These are phyloP conservation scores for Deinandra increscens DNA, from an alignment of 129 eudicot species.

Conservation along the genomic window DNA sequence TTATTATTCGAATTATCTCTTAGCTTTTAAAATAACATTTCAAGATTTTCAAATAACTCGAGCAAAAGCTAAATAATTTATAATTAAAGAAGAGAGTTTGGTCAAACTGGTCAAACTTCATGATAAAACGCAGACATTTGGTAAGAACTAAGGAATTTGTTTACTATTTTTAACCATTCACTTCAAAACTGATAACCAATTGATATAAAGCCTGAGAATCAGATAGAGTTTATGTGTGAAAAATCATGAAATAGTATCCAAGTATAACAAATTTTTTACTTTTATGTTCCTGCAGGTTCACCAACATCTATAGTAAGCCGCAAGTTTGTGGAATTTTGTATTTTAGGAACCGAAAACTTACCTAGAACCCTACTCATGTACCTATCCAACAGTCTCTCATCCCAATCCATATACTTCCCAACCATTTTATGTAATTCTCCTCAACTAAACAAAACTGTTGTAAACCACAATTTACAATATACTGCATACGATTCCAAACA, in stretches of 20 bases:
- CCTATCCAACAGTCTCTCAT: conserved; percentile 70
- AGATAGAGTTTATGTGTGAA: not conserved
- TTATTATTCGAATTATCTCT: not conserved
- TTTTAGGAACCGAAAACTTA: conserved; percentile 79
- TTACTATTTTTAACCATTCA: not conserved
- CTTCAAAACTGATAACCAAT: not conserved
- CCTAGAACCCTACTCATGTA: conserved; percentile 90
- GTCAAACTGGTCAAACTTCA: not conserved
- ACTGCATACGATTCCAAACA: conserved; percentile 42
- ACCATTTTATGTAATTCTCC: conserved; percentile 79
- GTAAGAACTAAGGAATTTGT: not conserved
- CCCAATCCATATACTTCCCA: conserved; percentile 72
- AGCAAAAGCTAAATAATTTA: not conserved
- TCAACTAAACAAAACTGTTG: conserved; percentile 51
- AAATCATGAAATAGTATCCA: not conserved
- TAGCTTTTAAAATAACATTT: conserved; percentile 1
- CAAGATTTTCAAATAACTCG: not conserved
- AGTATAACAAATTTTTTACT: conserved; percentile 3
- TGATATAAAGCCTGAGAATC: not conserved
- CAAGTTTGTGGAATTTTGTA: conserved; percentile 69
- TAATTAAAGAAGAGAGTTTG: not conserved
- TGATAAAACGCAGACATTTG: not conserved
- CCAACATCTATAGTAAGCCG: conserved; percentile 67
- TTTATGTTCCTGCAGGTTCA: conserved; percentile 56
- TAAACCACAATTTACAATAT: conserved; percentile 70